phyloP scores from a whole-genome alignment of 805 yeast genomes.

The Myxozyma lipomycoides region DNA sequence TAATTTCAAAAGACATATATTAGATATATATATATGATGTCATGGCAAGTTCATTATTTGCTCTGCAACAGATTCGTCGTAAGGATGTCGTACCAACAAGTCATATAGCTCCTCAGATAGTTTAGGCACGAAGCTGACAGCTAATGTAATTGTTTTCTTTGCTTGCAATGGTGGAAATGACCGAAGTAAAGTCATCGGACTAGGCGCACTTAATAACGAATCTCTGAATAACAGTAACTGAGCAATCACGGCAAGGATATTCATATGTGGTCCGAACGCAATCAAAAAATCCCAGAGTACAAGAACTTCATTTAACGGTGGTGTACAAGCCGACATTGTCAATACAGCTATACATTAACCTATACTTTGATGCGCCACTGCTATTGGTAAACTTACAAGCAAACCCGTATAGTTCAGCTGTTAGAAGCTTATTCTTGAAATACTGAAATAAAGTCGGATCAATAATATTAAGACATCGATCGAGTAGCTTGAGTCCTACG shows the following conservation, averaged over 20 bases:
- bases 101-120: constrained; percentile 65
- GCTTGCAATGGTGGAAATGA: constrained; percentile 71
- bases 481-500: constrained; percentile 69
- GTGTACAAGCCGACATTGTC: constrained; percentile 84
- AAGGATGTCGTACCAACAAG: constrained; percentile 58
- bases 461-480: constrained; percentile 61
- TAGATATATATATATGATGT: neutral
- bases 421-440: constrained; percentile 59
- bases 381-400: constrained; percentile 33
- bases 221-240: constrained; percentile 70
- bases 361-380: neutral
- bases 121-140: constrained; percentile 73
- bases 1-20: no score
- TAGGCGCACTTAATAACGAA: constrained; percentile 49
- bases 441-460: constrained; percentile 66
- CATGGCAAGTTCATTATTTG: constrained; percentile 10
- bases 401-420: constrained; percentile 83
- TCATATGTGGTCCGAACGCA: constrained; percentile 88
- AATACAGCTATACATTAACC: constrained; percentile 48
- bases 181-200: constrained; percentile 71
- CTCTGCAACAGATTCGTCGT: constrained; percentile 44
- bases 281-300: constrained; percentile 85
- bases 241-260: constrained; percentile 77
- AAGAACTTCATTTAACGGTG: constrained; percentile 70
- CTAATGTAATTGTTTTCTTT: constrained; percentile 67